Conservation (phyloP, 345 rosid species). For the Erucastrum elatum region DNA sequence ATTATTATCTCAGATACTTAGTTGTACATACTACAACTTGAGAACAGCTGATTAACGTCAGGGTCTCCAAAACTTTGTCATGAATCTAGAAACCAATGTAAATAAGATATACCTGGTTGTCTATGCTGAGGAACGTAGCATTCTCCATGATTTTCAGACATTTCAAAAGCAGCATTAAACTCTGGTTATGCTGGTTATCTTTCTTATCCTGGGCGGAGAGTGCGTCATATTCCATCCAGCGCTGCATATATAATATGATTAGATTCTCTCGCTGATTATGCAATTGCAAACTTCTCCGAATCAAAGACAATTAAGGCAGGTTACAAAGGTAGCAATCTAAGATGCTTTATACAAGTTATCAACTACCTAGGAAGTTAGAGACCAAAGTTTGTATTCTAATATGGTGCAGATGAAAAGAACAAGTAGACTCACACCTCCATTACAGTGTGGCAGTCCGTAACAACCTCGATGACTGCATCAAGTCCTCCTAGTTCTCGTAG, state of each 20-base stretch:
- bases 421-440: conserved; percentile 74
- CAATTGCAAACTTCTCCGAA: background rate
- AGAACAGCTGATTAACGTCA: background rate
- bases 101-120: conserved; percentile 62
- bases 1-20: background rate
- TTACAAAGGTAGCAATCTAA: conserved; percentile 3
- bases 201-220: conserved; percentile 39
- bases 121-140: conserved; percentile 84
- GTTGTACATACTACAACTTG: too few relatives aligned
- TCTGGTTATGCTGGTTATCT: conserved; percentile 47
- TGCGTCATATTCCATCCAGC: conserved; percentile 22
- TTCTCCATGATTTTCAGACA: conserved; percentile 96
- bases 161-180: conserved; percentile 63
- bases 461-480: conserved; percentile 82
- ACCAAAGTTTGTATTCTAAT: conserved; percentile 26
- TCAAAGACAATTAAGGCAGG: background rate
- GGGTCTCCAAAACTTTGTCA: background rate
- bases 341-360: conserved; percentile 9
- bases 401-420: conserved; percentile 21
- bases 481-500: conserved; percentile 84
- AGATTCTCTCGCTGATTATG: background rate
- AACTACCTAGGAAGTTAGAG: conserved; percentile 12
- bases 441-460: conserved; percentile 63
- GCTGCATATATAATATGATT: conserved; percentile 22
- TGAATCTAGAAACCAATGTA: background rate